These are phyloP conservation scores for Myrmaecium sp. DNA, from an alignment of 2,329 filamentous ascomycete genomes.

Conservation along the genomic window DNA sequence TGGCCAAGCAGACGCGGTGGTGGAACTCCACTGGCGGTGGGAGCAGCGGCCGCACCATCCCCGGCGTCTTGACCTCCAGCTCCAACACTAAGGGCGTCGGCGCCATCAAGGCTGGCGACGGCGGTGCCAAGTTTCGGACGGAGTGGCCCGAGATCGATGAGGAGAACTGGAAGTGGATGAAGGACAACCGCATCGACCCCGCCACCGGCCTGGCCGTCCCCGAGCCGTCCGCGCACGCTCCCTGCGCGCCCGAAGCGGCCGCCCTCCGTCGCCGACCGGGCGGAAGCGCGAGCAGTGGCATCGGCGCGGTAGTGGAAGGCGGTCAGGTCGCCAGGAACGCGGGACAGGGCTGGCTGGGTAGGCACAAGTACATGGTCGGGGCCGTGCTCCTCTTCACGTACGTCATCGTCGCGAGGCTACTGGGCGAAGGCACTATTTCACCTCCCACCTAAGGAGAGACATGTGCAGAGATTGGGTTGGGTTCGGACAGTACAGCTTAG, in stretches of 20 bases:
- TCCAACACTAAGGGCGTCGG: conserved; percentile 41
- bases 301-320: conserved; percentile 59
- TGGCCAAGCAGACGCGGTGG: conserved; percentile 69
- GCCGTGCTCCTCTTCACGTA: conserved; percentile 62
- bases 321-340: conserved; percentile 57
- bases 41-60: conserved; percentile 29
- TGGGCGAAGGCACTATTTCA: conserved; percentile 32
- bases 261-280: conserved; percentile 46
- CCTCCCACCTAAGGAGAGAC: neutral
- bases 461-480: too few species aligned
- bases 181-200: conserved; percentile 61
- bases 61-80: conserved; percentile 29
- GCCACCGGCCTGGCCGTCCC: conserved; percentile 53
- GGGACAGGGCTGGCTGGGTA: conserved; percentile 64
- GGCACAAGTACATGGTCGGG: conserved; percentile 61
- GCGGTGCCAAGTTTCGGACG: conserved; percentile 70
- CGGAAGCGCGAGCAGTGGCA: conserved; percentile 31
- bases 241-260: conserved; percentile 45
- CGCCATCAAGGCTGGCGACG: conserved; percentile 74
- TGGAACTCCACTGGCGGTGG: conserved; percentile 94
- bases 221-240: conserved; percentile 33
- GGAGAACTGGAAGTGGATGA: conserved; percentile 89
- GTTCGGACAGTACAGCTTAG: too few species aligned
- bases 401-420: conserved; percentile 60
- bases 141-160: conserved; percentile 84